Evolutionary conservation across 2,329 filamentous ascomycete species (phyloP).

Genomic region (Fusarium beomiforme): DNA sequence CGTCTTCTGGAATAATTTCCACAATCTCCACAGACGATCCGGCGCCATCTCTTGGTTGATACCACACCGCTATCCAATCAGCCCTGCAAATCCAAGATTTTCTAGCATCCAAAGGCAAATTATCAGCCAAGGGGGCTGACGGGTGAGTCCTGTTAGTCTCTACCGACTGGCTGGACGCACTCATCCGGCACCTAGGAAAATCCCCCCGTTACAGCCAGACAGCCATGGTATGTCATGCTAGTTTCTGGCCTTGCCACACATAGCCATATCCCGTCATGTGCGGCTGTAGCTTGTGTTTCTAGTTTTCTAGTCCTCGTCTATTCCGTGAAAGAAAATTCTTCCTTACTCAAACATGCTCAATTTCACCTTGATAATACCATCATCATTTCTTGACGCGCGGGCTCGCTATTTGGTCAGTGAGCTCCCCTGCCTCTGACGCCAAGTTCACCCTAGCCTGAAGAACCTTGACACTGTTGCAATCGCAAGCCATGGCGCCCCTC

Average conservation of each 20-base stretch:
- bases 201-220: conserved; percentile 6
- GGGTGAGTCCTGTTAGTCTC: conserved; percentile 12
- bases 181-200: conserved; percentile 24
- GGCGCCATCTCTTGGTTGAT: conserved; percentile 29
- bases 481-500: conserved; percentile 20
- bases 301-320: background rate
- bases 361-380: conserved; percentile 14
- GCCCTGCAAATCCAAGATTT: conserved; percentile 35
- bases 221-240: background rate
- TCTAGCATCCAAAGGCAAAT: conserved; percentile 24
- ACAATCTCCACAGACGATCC: conserved; percentile 35
- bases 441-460: conserved; percentile 22
- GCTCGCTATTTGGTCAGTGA: conserved; percentile 19
- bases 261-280: background rate
- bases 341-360: conserved; percentile 34
- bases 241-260: background rate
- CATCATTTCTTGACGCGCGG: conserved; percentile 10
- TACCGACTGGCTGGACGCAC: conserved; percentile 36
- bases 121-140: conserved; percentile 7
- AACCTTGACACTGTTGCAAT: conserved; percentile 25
- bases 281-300: background rate
- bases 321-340: conserved; percentile 6
- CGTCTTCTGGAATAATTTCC: conserved; percentile 43
- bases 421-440: conserved; percentile 27
- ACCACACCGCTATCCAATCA: conserved; percentile 43